Evolutionary conservation across 2,329 filamentous ascomycete species (phyloP).

Genomic region (Talaromyces albobiverticillius): DNA sequence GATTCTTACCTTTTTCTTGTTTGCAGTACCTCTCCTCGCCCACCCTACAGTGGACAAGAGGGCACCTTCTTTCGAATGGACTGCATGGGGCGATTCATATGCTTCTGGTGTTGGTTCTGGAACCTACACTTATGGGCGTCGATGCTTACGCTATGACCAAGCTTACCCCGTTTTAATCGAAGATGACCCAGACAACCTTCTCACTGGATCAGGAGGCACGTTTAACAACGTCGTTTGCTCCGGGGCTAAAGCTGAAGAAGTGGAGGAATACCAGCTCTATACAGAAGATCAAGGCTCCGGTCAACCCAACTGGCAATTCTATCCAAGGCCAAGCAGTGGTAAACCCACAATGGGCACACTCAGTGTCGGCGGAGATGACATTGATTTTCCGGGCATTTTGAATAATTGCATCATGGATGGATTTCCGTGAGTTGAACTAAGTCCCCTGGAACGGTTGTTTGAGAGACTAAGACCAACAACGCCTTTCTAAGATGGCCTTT

Average conservation of each 20-base stretch:
- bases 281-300: neutral
- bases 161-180: conserved; percentile 4
- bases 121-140: conserved; percentile 3
- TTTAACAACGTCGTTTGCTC: conserved; percentile 8
- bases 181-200: conserved; percentile 3
- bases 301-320: conserved; percentile 3
- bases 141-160: conserved; percentile 8
- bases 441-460: neutral
- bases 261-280: conserved; percentile 1
- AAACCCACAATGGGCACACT: conserved; percentile 4
- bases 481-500: neutral
- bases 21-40: conserved; percentile 3
- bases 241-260: conserved; percentile 3
- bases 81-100: conserved; percentile 4
- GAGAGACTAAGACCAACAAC: conserved; percentile 1
- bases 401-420: conserved; percentile 7
- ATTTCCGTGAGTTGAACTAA: conserved; percentile 3
- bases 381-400: conserved; percentile 5
- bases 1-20: conserved; percentile 3
- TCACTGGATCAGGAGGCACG: neutral
- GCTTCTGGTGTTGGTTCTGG: conserved; percentile 7
- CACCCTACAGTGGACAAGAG: neutral
- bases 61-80: conserved; percentile 6
- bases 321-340: conserved; percentile 1
- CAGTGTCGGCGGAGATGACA: conserved; percentile 4